Evolutionary conservation across 306 rosid genomes (phyloP).

Genomic region (Acacia crassicarpa): DNA sequence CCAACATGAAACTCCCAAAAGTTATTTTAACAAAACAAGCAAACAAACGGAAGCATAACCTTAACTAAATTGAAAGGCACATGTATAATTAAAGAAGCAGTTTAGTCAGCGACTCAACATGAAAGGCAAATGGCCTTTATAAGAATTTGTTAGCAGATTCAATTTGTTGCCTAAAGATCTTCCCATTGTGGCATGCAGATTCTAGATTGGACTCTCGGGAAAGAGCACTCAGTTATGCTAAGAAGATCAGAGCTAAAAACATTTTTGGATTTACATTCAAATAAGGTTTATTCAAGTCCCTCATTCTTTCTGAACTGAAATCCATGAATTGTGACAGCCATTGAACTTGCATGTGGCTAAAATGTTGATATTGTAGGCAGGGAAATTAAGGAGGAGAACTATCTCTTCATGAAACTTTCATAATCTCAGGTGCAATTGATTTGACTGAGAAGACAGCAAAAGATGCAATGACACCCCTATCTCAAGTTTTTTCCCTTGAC

Average conservation of each 20-base stretch:
- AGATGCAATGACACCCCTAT: slow-evolving; percentile 86
- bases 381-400: slow-evolving; percentile 91
- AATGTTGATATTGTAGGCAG: slow-evolving; percentile 53
- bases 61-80: neutral
- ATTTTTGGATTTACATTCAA: slow-evolving; percentile 72
- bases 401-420: slow-evolving; percentile 64
- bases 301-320: neutral
- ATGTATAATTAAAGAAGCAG: neutral
- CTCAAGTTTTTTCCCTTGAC: slow-evolving; percentile 68
- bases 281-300: slow-evolving; percentile 51
- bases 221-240: slow-evolving; percentile 60
- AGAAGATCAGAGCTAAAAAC: slow-evolving; percentile 77
- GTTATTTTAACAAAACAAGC: too few species aligned
- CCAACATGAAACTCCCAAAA: neutral
- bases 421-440: slow-evolving; percentile 81
- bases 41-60: neutral
- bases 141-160: neutral
- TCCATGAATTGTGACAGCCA: neutral
- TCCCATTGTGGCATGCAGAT: slow-evolving; percentile 40
- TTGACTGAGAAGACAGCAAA: slow-evolving; percentile 70
- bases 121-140: neutral
- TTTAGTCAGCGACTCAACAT: neutral
- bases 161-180: neutral
- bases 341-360: neutral
- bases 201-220: slow-evolving; percentile 73